Percentiles rank a stretch among this genome's conserved stretches.
phyloP scores from a whole-genome alignment of 192 early-diverging fungal species.

The Phlyctochytrium arcticum region DNA sequence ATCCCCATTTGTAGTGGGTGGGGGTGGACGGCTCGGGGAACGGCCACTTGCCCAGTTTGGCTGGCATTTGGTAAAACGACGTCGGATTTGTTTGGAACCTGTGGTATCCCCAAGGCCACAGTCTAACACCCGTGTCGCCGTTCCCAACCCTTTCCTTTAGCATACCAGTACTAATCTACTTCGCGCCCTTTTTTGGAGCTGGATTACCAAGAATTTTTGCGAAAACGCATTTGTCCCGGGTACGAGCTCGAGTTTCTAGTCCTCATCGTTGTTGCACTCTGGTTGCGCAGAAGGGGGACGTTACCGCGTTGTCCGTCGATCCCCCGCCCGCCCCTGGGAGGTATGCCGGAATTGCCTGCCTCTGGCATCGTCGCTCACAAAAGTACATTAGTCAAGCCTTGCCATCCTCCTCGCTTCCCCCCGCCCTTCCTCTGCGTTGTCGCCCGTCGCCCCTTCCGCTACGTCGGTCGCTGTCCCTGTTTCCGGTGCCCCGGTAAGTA shows the following conservation, averaged over 20 bases:
- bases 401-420: not conserved
- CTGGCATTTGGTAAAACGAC: not conserved
- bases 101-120: not conserved
- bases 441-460: not conserved
- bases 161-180: not conserved
- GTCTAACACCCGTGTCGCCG: not conserved
- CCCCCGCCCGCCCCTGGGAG: not conserved
- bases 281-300: not conserved
- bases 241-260: not conserved
- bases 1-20: no score
- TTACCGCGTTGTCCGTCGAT: not conserved
- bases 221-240: no score
- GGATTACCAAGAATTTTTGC: not conserved
- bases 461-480: not conserved
- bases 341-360: not conserved
- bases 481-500: no score
- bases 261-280: not conserved
- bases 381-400: not conserved
- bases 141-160: not conserved
- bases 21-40: no score
- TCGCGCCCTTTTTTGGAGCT: not conserved
- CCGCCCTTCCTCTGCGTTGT: not conserved
- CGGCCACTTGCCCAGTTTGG: no score
- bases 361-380: not conserved
- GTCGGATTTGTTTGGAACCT: not conserved